Percentiles rank a stretch among this genome's conserved stretches.
These are phyloP conservation scores for Sporisorium exsertum DNA, from an alignment of 1,284 basidiomycete species.

Conservation along the genomic window DNA sequence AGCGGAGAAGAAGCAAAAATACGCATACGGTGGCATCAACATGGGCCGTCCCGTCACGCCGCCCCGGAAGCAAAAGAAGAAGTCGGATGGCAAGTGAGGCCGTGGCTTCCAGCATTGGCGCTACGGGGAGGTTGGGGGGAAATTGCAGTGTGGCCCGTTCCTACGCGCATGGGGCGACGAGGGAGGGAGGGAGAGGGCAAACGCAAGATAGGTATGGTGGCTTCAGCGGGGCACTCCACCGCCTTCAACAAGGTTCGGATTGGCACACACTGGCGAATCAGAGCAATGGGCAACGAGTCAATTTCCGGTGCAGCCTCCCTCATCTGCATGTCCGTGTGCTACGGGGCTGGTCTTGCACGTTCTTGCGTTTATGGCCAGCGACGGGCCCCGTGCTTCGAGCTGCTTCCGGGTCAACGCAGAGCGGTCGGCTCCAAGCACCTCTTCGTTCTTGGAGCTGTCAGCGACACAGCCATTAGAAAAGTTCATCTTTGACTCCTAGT, in stretches of 20 bases:
- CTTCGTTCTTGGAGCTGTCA: neutral
- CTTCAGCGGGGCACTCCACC: no score
- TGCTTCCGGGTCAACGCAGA: no score
- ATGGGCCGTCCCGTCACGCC: constrained; percentile 73
- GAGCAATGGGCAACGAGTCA: neutral
- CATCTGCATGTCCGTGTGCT: no score
- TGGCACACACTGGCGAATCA: no score
- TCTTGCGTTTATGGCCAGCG: no score
- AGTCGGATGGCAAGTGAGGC: constrained; percentile 67
- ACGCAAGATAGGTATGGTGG: neutral
- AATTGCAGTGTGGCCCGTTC: neutral
- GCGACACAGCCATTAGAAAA: no score
- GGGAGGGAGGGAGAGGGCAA: neutral
- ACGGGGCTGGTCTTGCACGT: no score
- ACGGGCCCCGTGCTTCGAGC: no score
- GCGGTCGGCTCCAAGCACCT: no score
- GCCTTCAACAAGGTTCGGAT: no score
- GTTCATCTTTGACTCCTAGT: neutral
- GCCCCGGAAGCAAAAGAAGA: constrained; percentile 73
- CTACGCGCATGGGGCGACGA: neutral
- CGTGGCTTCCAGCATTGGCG: no score
- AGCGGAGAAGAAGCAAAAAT: constrained; percentile 97
- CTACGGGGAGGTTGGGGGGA: neutral
- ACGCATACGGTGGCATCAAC: constrained; percentile 70
- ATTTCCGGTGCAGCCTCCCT: no score